A percentile compares a stretch with the other conserved stretches of the same genome.
phyloP scores from a whole-genome alignment of 352 stramenopile species.

The Phytophthora hybrid region DNA sequence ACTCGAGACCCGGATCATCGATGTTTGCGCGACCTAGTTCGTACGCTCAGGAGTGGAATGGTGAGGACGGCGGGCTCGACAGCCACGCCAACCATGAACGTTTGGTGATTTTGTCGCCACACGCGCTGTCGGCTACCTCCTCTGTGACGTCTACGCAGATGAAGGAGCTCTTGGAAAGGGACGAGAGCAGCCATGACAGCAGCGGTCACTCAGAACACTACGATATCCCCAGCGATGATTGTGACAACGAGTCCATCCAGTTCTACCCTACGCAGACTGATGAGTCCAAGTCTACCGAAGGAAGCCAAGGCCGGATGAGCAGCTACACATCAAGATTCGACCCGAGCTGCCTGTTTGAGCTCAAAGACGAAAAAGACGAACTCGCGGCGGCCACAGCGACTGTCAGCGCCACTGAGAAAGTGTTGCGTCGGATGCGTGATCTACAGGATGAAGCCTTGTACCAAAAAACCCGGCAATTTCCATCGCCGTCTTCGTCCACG shows the following conservation, averaged over 20 bases:
- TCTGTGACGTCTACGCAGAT: slow-evolving; percentile 51
- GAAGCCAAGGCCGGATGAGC: slow-evolving; percentile 20
- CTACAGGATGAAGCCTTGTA: slow-evolving; percentile 45
- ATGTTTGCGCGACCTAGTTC: slow-evolving; percentile 31
- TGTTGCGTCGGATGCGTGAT: slow-evolving; percentile 34
- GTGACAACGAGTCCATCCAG: slow-evolving; percentile 47
- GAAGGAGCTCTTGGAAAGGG: slow-evolving; percentile 36
- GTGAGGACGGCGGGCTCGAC: slow-evolving; percentile 31
- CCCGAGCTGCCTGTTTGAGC: slow-evolving; percentile 46
- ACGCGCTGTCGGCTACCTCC: slow-evolving; percentile 40
- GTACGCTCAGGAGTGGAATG: slow-evolving; percentile 39
- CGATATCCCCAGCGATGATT: slow-evolving; percentile 35
- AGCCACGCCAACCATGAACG: slow-evolving; percentile 35
- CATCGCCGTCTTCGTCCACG: slow-evolving; percentile 33
- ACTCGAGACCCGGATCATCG: slow-evolving; percentile 21
- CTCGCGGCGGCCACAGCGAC: slow-evolving; percentile 22
- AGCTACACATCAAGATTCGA: slow-evolving; percentile 43
- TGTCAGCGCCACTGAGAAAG: slow-evolving; percentile 32
- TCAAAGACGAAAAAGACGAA: slow-evolving; percentile 42
- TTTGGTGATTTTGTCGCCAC: slow-evolving; percentile 40
- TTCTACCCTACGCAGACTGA: slow-evolving; percentile 48
- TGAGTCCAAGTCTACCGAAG: slow-evolving; percentile 14
- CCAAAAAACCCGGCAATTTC: slow-evolving; percentile 26
- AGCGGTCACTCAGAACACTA: slow-evolving; percentile 22
- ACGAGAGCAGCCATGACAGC: slow-evolving; percentile 37